Base-by-base conservation (phyloP, 768 basidiomycete species). In the Paxillus rubicundulus region DNA sequence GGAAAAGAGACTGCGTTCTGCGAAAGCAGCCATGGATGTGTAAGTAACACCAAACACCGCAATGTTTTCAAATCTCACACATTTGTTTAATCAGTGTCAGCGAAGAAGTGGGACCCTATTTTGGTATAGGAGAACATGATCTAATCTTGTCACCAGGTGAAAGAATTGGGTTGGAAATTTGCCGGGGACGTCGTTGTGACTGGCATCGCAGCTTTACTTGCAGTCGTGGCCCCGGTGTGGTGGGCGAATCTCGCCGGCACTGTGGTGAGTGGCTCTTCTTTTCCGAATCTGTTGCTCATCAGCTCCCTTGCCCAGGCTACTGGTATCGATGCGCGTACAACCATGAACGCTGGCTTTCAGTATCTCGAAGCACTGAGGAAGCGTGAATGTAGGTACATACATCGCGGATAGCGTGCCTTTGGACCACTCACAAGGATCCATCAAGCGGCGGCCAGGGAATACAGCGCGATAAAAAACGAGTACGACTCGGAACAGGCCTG, bases 91-190 rank as follows among this genome's bases (percentile, higher is more conserved):
- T 43, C 36, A 62, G 61, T 17, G 13, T 62, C 39, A 60, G 58
- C 28, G 42, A 16, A 54, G 61, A 62, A 34, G 61, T 63, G 14
- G 1, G 54, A 13, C 17, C n/a, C 18, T 27, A 14, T 12, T 24
- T 1, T 37, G 9, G 4, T 33, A 9, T 21, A 12, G 14, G 5
- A 13, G 4, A 13, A 10, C 3, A 24, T 37, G 3, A 45, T 20
- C 52, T 63, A 33, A 63, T 34, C 14, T 13, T 1, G 24, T 27
- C n/a, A 20, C 18, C 27, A 62, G 61, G 39, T 62, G 24, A 62
- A 59, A 38, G 52, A 56, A 38, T 4, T 62, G 34, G 57, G 49
- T 16, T 59, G 54, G 54, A 59, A 62, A 28, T 33, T 62, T 2
- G 56, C 52, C 2, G n/a, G 34, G 14, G 55, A 62, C 4, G 33